Percentiles rank a stretch among this genome's conserved stretches.
Evolutionary conservation across 1,284 basidiomycete genomes (phyloP).

Genomic region (Marasmius tenuissimus): DNA sequence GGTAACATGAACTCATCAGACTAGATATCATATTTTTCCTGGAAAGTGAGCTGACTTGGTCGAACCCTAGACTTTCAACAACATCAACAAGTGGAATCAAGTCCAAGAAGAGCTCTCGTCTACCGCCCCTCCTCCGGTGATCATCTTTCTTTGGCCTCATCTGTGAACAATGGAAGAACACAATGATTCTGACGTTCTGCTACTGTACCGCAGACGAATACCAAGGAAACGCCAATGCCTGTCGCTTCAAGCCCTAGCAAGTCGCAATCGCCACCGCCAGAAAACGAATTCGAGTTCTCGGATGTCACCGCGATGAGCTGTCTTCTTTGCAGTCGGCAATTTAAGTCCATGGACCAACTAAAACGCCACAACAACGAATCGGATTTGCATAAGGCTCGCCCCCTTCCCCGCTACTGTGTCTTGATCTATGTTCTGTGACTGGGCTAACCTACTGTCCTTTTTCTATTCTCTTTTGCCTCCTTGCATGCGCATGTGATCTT

Average conservation of each 20-base stretch:
- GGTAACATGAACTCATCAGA: constrained; percentile 42
- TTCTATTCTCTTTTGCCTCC: constrained; percentile 18
- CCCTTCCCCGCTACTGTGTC: constrained; percentile 31
- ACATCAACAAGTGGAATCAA: constrained; percentile 94
- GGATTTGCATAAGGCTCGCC: constrained; percentile 86
- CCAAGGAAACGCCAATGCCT: constrained; percentile 18
- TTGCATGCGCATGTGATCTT: constrained; percentile 1
- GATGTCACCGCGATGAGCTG: constrained; percentile 76
- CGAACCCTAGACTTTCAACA: constrained; percentile 67
- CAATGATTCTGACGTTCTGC: constrained; percentile 27
- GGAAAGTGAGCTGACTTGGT: not conserved
- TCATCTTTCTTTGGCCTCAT: constrained; percentile 28
- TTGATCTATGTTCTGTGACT: constrained; percentile 23
- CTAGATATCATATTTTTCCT: not conserved
- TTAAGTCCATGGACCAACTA: constrained; percentile 84
- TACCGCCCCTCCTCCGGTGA: constrained; percentile 39
- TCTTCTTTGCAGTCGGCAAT: constrained; percentile 87
- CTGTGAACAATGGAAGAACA: constrained; percentile 19
- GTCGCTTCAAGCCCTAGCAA: constrained; percentile 21
- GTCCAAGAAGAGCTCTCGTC: constrained; percentile 81
- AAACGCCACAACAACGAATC: constrained; percentile 88
- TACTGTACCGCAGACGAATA: constrained; percentile 28
- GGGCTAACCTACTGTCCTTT: constrained; percentile 30
- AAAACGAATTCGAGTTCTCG: constrained; percentile 74
- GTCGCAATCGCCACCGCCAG: constrained; percentile 36